phyloP scores from a whole-genome alignment of 2,329 filamentous ascomycete species.

The Aureobasidium melanogenum region DNA sequence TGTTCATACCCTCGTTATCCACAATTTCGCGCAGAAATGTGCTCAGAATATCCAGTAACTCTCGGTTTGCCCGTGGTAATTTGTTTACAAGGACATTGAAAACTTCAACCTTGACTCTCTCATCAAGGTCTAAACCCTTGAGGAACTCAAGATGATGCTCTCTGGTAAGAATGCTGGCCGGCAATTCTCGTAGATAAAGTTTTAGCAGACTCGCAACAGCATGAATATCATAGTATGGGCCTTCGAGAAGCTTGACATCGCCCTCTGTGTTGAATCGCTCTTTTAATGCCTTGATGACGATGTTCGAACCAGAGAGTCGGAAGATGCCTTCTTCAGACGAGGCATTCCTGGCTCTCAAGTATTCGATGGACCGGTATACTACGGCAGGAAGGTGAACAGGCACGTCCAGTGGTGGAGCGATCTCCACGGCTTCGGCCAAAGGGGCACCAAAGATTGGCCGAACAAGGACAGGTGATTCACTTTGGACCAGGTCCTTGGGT shows the following conservation, averaged over 20 bases:
- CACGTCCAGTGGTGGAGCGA: conserved; percentile 63
- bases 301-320: conserved; percentile 90
- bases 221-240: conserved; percentile 88
- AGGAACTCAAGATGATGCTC: conserved; percentile 88
- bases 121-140: conserved; percentile 59
- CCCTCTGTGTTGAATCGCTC: conserved; percentile 92
- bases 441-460: conserved; percentile 77
- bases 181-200: conserved; percentile 84
- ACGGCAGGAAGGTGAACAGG: conserved; percentile 78
- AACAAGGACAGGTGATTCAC: conserved; percentile 20
- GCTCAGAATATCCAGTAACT: conserved; percentile 74
- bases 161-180: conserved; percentile 80
- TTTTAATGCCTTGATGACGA: conserved; percentile 81
- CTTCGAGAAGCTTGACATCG: conserved; percentile 73
- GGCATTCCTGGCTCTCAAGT: conserved; percentile 74
- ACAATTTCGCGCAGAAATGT: conserved; percentile 87
- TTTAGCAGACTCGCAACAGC: conserved; percentile 92
- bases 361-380: conserved; percentile 91
- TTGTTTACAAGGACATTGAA: conserved; percentile 71
- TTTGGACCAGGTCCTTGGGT: conserved; percentile 24
- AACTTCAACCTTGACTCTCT: conserved; percentile 64
- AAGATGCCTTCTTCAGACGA: conserved; percentile 90
- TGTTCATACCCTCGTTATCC: conserved; percentile 81
- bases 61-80: conserved; percentile 71
- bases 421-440: conserved; percentile 76